Evolutionary conservation across 106 monocot species (phyloP).

Genomic region (Triglochin maritima): DNA sequence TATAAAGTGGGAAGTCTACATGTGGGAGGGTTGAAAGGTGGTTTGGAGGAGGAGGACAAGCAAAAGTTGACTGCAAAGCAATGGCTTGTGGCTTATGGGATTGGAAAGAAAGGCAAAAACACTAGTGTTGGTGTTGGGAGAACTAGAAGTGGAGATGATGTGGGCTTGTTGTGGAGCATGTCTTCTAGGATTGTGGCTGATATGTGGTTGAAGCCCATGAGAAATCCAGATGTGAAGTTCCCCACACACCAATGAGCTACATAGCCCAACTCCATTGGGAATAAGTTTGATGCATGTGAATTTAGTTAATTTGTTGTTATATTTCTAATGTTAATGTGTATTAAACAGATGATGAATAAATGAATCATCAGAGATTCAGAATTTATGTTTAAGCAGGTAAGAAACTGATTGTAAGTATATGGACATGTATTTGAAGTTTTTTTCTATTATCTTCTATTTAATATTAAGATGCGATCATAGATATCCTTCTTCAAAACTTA

Average conservation of each 20-base stretch:
- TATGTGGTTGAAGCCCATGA: slow-evolving; percentile 74
- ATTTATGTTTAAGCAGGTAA: too few species aligned
- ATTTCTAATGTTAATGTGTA: too few species aligned
- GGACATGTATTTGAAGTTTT: too few species aligned
- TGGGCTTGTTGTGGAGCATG: slow-evolving; percentile 52
- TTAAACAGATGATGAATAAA: too few species aligned
- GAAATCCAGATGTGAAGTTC: slow-evolving; percentile 87
- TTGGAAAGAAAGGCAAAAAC: slow-evolving; percentile 31
- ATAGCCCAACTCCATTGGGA: too few species aligned
- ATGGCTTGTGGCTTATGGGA: slow-evolving; percentile 72
- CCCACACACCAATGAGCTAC: not conserved
- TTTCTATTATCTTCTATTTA: too few species aligned
- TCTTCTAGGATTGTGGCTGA: slow-evolving; percentile 75
- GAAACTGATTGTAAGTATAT: too few species aligned
- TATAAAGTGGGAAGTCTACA: slow-evolving; percentile 64
- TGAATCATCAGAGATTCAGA: too few species aligned
- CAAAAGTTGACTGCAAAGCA: slow-evolving; percentile 78
- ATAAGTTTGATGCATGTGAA: too few species aligned
- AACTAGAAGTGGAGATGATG: slow-evolving; percentile 14
- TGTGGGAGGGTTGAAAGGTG: slow-evolving; percentile 47
- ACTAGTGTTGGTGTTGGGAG: not conserved
- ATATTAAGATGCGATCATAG: too few species aligned
- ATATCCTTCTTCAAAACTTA: too few species aligned
- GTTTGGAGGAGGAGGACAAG: slow-evolving; percentile 56
- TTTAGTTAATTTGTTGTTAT: too few species aligned